Evolutionary conservation across 352 stramenopile species (phyloP).

Genomic region (Porosira glacialis): DNA sequence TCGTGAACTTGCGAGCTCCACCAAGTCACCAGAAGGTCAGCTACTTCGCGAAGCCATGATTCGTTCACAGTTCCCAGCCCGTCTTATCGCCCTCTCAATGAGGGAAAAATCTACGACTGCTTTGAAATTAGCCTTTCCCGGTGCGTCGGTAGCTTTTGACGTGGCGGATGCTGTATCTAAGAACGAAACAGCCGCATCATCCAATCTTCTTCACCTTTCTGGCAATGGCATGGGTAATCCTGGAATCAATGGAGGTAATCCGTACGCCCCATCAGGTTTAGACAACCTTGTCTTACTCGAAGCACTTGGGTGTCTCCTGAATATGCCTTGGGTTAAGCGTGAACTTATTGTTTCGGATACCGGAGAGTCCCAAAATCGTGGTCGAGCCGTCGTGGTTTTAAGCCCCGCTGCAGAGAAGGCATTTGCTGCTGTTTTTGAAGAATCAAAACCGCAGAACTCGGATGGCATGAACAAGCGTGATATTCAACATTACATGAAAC

Average conservation of each 20-base stretch:
- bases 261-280: conserved; percentile 15
- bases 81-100: conserved; percentile 63
- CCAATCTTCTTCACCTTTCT: conserved; percentile 56
- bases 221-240: conserved; percentile 69
- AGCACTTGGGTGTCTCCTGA: conserved; percentile 63
- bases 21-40: conserved; percentile 28
- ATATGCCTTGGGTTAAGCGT: conserved; percentile 52
- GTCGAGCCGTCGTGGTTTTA: conserved; percentile 45
- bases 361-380: conserved; percentile 51
- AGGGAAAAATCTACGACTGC: conserved; percentile 49
- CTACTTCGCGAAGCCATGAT: conserved; percentile 61
- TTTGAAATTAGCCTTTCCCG: conserved; percentile 66
- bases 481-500: conserved; percentile 68
- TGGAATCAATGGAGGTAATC: conserved; percentile 33
- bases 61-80: conserved; percentile 59
- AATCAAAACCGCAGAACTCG: conserved; percentile 56
- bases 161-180: conserved; percentile 60
- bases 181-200: conserved; percentile 48
- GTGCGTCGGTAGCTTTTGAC: conserved; percentile 57
- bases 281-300: conserved; percentile 61
- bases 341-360: conserved; percentile 62
- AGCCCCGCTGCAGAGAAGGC: conserved; percentile 53
- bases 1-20: conserved; percentile 53
- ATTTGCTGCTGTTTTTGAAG: conserved; percentile 67
- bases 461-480: conserved; percentile 73